A percentile compares a stretch with the other conserved stretches of the same genome.
Evolutionary conservation across 371 early-diverging fungal species (phyloP).

Genomic region (Synchytrium microbalum): DNA sequence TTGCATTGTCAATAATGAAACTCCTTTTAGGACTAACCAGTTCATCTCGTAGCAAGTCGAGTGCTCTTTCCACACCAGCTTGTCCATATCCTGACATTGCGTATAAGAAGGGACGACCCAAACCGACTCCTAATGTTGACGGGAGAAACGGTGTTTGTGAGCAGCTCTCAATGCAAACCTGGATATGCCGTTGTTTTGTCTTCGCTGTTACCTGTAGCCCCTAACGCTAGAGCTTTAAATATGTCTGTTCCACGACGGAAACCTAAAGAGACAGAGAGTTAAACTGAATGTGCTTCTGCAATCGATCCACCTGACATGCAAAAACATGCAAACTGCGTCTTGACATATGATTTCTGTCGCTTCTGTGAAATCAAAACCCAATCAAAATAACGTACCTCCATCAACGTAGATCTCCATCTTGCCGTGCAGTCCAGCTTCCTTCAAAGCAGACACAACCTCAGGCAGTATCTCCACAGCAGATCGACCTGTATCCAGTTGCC

Average conservation of each 20-base stretch:
- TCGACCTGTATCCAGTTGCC: conserved; percentile 72
- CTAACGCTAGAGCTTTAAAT: conserved; percentile 88
- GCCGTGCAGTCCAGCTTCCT: conserved; percentile 24
- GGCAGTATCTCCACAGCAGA: conserved; percentile 63
- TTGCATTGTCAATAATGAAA: not conserved
- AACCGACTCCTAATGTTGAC: no score
- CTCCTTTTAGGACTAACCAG: no score
- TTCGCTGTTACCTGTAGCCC: conserved; percentile 86
- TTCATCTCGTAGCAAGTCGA: conserved; percentile 59
- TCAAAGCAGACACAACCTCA: conserved; percentile 68
- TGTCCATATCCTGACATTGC: conserved; percentile 69
- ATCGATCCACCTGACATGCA: not conserved
- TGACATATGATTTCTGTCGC: no score
- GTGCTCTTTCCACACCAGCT: conserved; percentile 62
- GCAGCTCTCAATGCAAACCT: no score
- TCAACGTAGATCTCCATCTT: conserved; percentile 82
- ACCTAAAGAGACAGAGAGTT: no score
- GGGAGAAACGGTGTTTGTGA: no score
- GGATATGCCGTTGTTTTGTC: no score
- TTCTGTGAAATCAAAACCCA: conserved; percentile 32
- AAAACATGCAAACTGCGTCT: conserved; percentile 25
- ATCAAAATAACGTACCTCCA: no score
- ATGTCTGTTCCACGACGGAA: conserved; percentile 56
- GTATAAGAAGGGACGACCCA: conserved; percentile 77
- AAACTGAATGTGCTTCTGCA: no score